Base-by-base conservation (phyloP, 768 basidiomycete genomes). In the Zangia roseola region DNA sequence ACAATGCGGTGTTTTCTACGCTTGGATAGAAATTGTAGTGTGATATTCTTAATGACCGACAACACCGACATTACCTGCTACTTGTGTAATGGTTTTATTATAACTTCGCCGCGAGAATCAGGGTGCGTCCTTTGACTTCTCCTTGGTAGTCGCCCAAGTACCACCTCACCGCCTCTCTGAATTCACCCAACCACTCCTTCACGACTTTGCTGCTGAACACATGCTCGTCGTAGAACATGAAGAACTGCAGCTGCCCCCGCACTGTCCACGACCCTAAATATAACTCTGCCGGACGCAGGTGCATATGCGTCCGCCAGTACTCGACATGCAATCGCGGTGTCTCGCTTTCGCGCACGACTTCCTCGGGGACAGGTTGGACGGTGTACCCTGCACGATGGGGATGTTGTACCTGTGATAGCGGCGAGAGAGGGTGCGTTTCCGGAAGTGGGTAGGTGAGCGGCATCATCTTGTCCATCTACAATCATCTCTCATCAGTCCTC, bases 201-300 rank as follows among this genome's bases (percentile, higher is more conserved):
- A 31, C 30, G 13, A 13, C 30, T 6, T 31, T 14, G 30, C 30
- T 31, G 30, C 13, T 13, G 30, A 31, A 31, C 30, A 31, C 30
- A 31, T 31, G 10, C 3, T 34, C 42, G 42, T 43, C 42, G 21
- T 43, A 43, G 19, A 43, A 24, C 14, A 23, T 21, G n/a, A 43
- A 43, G 20, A 43, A 21, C 20, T 34, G 31, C 20, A 43, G 16
- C 23, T 24, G 21, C 3, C 21, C 42, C n/a, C 10, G 42, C 9
- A 34, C 16, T 14, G 16, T 19, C 42, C 21, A 43, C 28, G 77
- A 72, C 10, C 76, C 75, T 1, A 80, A 65, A 56, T 80, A 78
- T 25, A 80, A 60, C 56, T 78, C 75, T 3, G 57, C 69, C 17
- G 77, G 74, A 8, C 76, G 71, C 45, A 73, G 70, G 35, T 70